Evolutionary conservation across 306 rosid genomes (phyloP), one percentile per base, ranked within the genome.

Genomic region (Luffa acutangula): DNA sequence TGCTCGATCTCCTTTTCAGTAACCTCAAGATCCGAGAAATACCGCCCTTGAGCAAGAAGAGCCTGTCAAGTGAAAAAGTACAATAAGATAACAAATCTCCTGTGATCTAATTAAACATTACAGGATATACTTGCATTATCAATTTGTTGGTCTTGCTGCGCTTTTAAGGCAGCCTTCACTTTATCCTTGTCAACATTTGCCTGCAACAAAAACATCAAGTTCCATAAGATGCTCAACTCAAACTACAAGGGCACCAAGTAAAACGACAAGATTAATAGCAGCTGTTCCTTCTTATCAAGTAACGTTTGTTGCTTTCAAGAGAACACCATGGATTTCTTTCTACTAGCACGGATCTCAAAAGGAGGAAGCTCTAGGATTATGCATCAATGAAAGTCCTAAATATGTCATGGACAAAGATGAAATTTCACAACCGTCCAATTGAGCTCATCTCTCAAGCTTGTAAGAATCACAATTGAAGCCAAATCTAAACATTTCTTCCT

Each of bases 1-100:
- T 88, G 95, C 65, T 93, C 99, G 17, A 95, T 95, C 87, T 95
- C 97, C 89, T 91, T 95, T 85, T 95, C 97, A 25, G 99, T 95
- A 74, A 95, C 93, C 88, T 95, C 99, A 52, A 95, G 91, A 85
- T 95, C 99, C n/a, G 99, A 95, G 88, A 89, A 90, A 83, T 93
- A 93, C 60, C 90, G 87, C 12, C 97, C 99, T 92, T 95, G 96
- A 9, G 97, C 97, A 70, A 95, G 85, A 79, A 95, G 99, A 78
- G 99, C 97, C 99, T 95, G 97, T 57, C 51, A 14, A 52, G 17
- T 43, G 57, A 73, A 18, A 39, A 42, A 10, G 80, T 11, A 21
- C 57, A 52, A 48, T 48, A 39, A 76, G 36, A 66, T 80, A 42
- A 56, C 64, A 41, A 14, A 17, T n/a, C 79, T 10, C 3, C 25